Evolutionary conservation across 208 protist species (phyloP), one percentile per base, ranked within the genome.

Genomic region (Naegleria fowleri): DNA sequence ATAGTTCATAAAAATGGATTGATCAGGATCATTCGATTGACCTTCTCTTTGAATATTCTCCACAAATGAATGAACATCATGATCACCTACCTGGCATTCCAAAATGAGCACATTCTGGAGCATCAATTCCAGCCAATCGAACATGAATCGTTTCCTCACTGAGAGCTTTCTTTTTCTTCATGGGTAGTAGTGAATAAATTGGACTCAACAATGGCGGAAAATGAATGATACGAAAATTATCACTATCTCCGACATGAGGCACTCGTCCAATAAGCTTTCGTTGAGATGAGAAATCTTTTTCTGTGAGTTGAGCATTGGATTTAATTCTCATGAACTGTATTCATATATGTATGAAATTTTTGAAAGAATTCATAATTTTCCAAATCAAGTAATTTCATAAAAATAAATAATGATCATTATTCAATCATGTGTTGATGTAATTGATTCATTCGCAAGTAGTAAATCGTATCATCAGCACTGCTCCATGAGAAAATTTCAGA

Each of bases 81-180:
- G 3, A 67, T 13, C 22, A 67, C 55, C 22, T 29, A 51, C 83
- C 83, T 25, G 83, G 83, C 40, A 51, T 29, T 22, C 83, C 83
- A 51, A 87, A 87, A 29, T 87, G 83, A 52, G 83, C 83, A 87
- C 83, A 87, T 87, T 87, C 83, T 9, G 83, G 83, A 33, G 83
- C 83, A 36, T 87, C 83, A 22, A 87, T 87, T 52, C 83, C 83
- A 41, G 83, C 83, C 7, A 87, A 29, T 33, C 83, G 9, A 16
- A 87, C 40, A 51, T 87, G 83, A 16, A 87, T 22, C 3, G 83
- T 87, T 29, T 52, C 15, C 16, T 87, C 39, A 87, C 33, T 38
- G 0, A 87, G 83, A 15, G 40, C 13, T 9, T 48, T 87, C 29
- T 41, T 51, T 29, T 41, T 52, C 9, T 41, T 19, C 41, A 29